Base-by-base conservation (phyloP, 495 filamentous ascomycete species). In the Aspergillus hancockii region DNA sequence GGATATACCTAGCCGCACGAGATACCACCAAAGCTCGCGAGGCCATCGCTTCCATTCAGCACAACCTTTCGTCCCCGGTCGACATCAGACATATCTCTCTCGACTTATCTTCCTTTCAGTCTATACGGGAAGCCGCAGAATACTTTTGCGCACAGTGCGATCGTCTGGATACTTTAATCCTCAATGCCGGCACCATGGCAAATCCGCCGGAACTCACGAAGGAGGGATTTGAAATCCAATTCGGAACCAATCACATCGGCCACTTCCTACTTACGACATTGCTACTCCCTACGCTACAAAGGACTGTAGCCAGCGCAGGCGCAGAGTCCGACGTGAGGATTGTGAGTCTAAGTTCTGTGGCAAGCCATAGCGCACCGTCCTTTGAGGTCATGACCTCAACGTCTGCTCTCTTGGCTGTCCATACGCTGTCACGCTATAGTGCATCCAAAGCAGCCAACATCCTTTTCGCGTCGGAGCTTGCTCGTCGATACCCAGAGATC, bases 121-220 rank as follows among this genome's bases (percentile, higher is more conserved):
- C 82, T 4, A 76, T 87, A 63, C 75, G 73, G 13, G 67, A 71
- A 0, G 82, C 80, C 3, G 82, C 74, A 18, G 61, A 74, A 21
- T 55, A 63, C 12, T 84, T 87, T 72, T 72, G 69, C 10, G 46
- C 73, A 8, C 67, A 80, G 10, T 73, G 75, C 31, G 66, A 74
- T 21, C 79, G 81, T 1, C 67, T 90, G n/a, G 85, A 92, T 58
- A 67, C 85, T 28, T 72, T 93, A 3, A 75, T 91, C 34, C 82
- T 85, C 71, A 92, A 91, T 62, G 88, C 89, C 4, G 88, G 87
- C 36, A 79, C 89, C 59, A 87, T 90, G 83, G 83, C 74, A 0
- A 58, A 78, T 8, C 75, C 81, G 0, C 73, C 66, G 8, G 64
- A 65, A 0, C 60, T 72, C 1, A 87, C 86, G 0, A 65, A 75